phyloP scores from a whole-genome alignment of 148 eudicot species.

The Drosera capensis region DNA sequence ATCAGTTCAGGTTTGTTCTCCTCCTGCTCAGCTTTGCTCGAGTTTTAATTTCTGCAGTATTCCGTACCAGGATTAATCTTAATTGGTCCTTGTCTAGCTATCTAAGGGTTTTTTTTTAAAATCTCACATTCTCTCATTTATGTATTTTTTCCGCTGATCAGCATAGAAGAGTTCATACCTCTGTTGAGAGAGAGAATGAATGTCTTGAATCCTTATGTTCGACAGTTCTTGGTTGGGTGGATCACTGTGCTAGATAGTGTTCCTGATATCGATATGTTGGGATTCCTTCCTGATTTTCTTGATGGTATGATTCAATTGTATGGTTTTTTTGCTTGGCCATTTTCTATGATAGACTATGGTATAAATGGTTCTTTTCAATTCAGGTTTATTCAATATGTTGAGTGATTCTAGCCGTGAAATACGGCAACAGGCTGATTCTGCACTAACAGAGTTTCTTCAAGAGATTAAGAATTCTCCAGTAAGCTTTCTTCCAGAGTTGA shows the following conservation, averaged over 20 bases:
- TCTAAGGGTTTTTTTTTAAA: too few relatives aligned
- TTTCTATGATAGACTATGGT: slow-evolving; percentile 5
- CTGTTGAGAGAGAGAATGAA: slow-evolving; percentile 97
- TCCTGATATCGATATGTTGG: slow-evolving; percentile 97
- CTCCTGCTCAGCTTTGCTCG: slow-evolving; percentile 1
- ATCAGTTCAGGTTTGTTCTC: slow-evolving; percentile 74
- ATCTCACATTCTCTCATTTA: background rate
- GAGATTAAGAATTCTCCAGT: slow-evolving; percentile 97
- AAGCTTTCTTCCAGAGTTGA: slow-evolving; percentile 14
- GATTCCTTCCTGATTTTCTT: slow-evolving; percentile 99
- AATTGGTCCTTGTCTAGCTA: too few relatives aligned
- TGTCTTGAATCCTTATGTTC: slow-evolving; percentile 87
- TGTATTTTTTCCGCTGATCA: slow-evolving; percentile 15
- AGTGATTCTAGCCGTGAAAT: slow-evolving; percentile 96
- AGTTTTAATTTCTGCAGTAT: too few relatives aligned
- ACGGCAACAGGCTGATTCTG: slow-evolving; percentile 97
- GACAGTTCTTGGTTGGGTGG: slow-evolving; percentile 98
- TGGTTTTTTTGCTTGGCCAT: background rate
- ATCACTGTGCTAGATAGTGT: slow-evolving; percentile 96
- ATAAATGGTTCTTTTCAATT: slow-evolving; percentile 5
- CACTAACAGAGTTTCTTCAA: slow-evolving; percentile 90
- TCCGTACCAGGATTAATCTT: too few relatives aligned
- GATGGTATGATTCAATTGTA: slow-evolving; percentile 45
- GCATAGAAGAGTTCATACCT: slow-evolving; percentile 98
- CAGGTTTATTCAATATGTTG: slow-evolving; percentile 96